Evolutionary conservation across 306 rosid genomes (phyloP).

Genomic region (Fragaria nilgerrensis): DNA sequence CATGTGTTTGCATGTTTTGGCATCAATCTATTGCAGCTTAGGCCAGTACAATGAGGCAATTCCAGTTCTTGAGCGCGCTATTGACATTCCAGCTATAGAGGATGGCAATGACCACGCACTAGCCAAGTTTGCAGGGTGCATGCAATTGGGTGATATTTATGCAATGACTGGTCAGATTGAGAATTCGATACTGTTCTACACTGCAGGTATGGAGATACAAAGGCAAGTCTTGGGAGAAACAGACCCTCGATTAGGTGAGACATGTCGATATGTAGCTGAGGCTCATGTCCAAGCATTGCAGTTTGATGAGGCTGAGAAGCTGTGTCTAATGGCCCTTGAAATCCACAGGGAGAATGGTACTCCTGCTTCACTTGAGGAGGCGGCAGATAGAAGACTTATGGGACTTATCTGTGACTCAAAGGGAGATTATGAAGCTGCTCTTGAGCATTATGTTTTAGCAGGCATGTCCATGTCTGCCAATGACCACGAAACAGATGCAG

Average conservation of each 20-base stretch:
- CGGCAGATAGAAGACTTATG: constrained; percentile 78
- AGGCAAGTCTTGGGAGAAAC: constrained; percentile 70
- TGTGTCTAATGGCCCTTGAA: constrained; percentile 69
- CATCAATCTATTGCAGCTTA: constrained; percentile 66
- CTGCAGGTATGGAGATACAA: constrained; percentile 80
- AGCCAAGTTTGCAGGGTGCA: constrained; percentile 90
- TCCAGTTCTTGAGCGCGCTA: constrained; percentile 76
- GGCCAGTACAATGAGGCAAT: constrained; percentile 66
- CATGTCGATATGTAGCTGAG: constrained; percentile 81
- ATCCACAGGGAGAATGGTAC: constrained; percentile 60
- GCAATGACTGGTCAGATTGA: constrained; percentile 85
- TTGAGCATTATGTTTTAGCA: constrained; percentile 79
- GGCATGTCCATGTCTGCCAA: constrained; percentile 72
- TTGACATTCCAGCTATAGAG: constrained; percentile 69
- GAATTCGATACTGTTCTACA: constrained; percentile 65
- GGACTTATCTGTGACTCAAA: constrained; percentile 82
- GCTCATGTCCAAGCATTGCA: constrained; percentile 84
- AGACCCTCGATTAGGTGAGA: constrained; percentile 66
- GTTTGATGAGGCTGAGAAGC: constrained; percentile 77
- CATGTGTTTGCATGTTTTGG: constrained; percentile 85
- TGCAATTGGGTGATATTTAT: constrained; percentile 84
- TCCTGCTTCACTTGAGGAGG: constrained; percentile 68
- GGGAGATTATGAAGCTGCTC: constrained; percentile 81
- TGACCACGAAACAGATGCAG: constrained; percentile 59
- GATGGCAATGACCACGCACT: constrained; percentile 68